These are phyloP conservation scores for Morella rubra DNA, from an alignment of 306 rosid species.

Conservation along the genomic window DNA sequence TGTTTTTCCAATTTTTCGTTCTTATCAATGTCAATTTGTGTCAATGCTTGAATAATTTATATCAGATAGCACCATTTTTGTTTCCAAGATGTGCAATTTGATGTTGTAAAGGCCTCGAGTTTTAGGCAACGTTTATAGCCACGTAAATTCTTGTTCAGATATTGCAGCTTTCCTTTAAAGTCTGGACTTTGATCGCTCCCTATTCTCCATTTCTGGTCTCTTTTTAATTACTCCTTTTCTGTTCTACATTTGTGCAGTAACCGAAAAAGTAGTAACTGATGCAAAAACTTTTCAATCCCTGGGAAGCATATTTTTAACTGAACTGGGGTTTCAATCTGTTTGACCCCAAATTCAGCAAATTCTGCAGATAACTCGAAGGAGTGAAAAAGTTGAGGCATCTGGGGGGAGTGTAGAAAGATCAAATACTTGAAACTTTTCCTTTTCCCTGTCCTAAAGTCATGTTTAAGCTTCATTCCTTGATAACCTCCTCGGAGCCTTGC, in stretches of 20 bases:
- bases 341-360: neutral
- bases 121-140: neutral
- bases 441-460: neutral
- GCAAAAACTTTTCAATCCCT: neutral
- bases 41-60: conserved; percentile 37
- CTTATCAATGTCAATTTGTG: conserved; percentile 34
- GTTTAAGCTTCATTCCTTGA: neutral
- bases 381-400: neutral
- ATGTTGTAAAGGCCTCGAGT: conserved; percentile 23
- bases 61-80: conserved; percentile 28
- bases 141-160: too few relatives aligned
- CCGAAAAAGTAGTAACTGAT: neutral
- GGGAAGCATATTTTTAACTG: neutral
- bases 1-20: conserved; percentile 19
- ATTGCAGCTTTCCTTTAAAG: neutral
- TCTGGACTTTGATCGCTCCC: neutral
- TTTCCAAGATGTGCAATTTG: conserved; percentile 2
- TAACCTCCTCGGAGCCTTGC: too few relatives aligned
- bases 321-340: neutral
- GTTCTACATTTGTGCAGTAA: neutral
- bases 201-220: neutral
- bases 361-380: neutral
- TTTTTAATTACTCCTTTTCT: neutral
- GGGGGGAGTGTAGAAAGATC: neutral
- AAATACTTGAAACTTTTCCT: neutral